Evolutionary conservation across 2,329 filamentous ascomycete species (phyloP).

Genomic region (Aspergillus sp.): DNA sequence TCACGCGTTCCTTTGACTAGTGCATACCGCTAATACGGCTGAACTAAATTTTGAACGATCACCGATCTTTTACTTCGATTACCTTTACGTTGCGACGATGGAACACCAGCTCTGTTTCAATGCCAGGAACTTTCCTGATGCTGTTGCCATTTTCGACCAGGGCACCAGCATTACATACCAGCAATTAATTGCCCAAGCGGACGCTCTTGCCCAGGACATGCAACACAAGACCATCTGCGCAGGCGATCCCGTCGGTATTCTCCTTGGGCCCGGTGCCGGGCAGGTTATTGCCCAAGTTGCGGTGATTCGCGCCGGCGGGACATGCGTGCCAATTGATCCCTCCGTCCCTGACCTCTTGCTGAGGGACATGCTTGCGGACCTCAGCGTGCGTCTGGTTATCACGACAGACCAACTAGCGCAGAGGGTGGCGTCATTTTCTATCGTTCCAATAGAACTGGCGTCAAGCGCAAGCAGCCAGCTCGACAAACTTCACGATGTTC

Average conservation of each 20-base stretch:
- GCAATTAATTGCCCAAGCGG: too few relatives aligned
- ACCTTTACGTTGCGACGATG: too few relatives aligned
- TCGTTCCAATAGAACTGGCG: background rate
- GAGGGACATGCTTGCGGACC: slow-evolving; percentile 4
- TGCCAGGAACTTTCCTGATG: too few relatives aligned
- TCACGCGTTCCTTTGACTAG: too few relatives aligned
- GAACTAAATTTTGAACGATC: too few relatives aligned
- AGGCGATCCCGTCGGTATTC: slow-evolving; percentile 13
- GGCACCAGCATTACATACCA: too few relatives aligned
- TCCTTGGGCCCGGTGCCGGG: slow-evolving; percentile 9
- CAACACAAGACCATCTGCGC: background rate
- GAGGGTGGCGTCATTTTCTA: background rate
- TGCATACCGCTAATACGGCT: too few relatives aligned
- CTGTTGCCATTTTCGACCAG: too few relatives aligned
- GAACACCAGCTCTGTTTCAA: too few relatives aligned
- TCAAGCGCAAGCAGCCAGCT: background rate
- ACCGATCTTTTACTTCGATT: too few relatives aligned
- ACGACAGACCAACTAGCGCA: slow-evolving; percentile 3
- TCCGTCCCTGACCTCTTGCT: slow-evolving; percentile 12
- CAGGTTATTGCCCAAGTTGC: slow-evolving; percentile 15
- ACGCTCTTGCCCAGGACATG: too few relatives aligned
- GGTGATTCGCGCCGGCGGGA: slow-evolving; percentile 15
- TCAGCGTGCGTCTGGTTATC: slow-evolving; percentile 7
- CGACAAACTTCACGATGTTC: background rate
- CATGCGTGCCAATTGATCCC: slow-evolving; percentile 14